Percentiles rank a stretch among this genome's conserved stretches.
Conservation (phyloP, 805 yeast genomes). For the Zygosaccharomyces gambellarensis region DNA sequence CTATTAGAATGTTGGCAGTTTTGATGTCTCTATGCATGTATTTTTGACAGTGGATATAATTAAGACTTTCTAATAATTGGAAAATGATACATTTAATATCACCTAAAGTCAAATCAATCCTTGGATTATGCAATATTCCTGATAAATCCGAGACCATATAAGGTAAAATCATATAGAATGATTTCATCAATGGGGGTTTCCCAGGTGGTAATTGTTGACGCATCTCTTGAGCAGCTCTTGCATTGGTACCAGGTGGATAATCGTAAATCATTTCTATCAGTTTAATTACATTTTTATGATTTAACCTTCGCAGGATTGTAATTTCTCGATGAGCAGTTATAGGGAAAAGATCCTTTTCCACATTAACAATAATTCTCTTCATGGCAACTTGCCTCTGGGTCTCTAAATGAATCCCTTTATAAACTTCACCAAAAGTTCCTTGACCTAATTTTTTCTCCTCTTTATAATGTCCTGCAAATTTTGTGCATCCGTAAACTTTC, state of each 20-base stretch:
- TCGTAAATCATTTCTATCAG: slow-evolving; percentile 75
- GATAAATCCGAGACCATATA: slow-evolving; percentile 90
- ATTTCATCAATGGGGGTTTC: slow-evolving; percentile 17
- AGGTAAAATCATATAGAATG: slow-evolving; percentile 83
- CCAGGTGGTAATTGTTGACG: slow-evolving; percentile 11
- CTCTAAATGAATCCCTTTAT: slow-evolving; percentile 55
- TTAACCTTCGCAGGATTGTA: slow-evolving; percentile 64
- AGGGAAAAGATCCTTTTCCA: slow-evolving; percentile 61
- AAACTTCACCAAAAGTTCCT: slow-evolving; percentile 88
- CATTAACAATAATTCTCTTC: slow-evolving; percentile 66
- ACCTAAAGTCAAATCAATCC: slow-evolving; percentile 51
- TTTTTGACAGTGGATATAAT: slow-evolving; percentile 60
- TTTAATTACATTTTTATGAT: slow-evolving; percentile 68
- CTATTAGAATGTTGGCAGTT: slow-evolving; percentile 89
- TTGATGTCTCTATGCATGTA: slow-evolving; percentile 86
- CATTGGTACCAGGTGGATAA: slow-evolving; percentile 27
- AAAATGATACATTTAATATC: slow-evolving; percentile 79
- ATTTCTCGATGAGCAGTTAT: slow-evolving; percentile 94
- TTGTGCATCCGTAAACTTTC: slow-evolving; percentile 33
- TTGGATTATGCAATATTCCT: slow-evolving; percentile 80
- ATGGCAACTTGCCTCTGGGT: slow-evolving; percentile 71
- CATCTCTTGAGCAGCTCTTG: slow-evolving; percentile 6
- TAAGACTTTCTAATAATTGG: slow-evolving; percentile 75
- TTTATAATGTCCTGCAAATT: slow-evolving; percentile 27
- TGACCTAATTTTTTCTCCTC: slow-evolving; percentile 58